A percentile compares a stretch with the other conserved stretches of the same genome.
Evolutionary conservation across 208 protist species (phyloP).

Genomic region (Sergeia podlipaevii): DNA sequence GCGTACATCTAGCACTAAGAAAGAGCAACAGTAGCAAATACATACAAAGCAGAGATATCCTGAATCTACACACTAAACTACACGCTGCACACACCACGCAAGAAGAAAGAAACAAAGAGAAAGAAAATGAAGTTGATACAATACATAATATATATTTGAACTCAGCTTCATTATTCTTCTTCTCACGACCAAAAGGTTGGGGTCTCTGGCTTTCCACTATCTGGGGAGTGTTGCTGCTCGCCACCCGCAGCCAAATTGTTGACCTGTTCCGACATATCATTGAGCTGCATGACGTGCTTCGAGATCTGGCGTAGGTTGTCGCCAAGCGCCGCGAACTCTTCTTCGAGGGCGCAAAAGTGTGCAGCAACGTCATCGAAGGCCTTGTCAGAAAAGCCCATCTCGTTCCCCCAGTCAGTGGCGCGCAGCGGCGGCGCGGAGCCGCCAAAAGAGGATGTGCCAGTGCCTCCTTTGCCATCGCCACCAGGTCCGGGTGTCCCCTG

Average conservation of each 20-base stretch:
- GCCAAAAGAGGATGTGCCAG: background rate
- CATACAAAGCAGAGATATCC: no score
- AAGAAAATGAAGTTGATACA: no score
- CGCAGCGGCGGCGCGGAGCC: background rate
- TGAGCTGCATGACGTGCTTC: slow-evolving; percentile 73
- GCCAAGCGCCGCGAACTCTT: slow-evolving; percentile 65
- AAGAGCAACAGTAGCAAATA: no score
- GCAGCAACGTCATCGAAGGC: slow-evolving; percentile 71
- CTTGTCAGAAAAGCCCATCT: slow-evolving; percentile 51
- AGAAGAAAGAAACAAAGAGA: no score
- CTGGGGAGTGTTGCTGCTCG: background rate
- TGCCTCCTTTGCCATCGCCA: slow-evolving; percentile 1
- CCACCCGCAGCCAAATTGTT: slow-evolving; percentile 17
- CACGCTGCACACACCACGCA: no score
- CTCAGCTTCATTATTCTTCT: no score
- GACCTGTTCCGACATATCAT: slow-evolving; percentile 76
- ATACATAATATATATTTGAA: no score
- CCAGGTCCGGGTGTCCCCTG: no score
- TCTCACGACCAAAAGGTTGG: no score
- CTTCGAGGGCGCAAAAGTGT: slow-evolving; percentile 71
- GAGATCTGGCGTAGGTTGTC: slow-evolving; percentile 79
- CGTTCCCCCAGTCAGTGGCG: slow-evolving; percentile 24
- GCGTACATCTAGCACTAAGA: no score
- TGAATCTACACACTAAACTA: no score
- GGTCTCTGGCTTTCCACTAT: background rate